phyloP scores from a whole-genome alignment of 306 rosid genomes.

The Casuarina glauca region DNA sequence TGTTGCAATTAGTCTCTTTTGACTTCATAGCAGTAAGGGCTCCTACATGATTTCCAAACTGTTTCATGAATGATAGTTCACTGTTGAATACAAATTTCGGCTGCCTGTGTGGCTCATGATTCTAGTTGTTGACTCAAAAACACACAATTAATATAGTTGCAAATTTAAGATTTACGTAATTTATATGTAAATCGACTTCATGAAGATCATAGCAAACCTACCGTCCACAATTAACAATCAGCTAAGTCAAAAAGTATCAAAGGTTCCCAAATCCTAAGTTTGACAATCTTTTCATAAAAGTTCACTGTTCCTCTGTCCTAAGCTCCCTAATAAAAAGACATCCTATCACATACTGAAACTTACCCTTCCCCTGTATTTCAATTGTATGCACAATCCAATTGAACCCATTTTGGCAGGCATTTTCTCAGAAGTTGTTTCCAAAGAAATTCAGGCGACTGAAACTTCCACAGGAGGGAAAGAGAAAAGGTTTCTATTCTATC shows the following conservation, averaged over 20 bases:
- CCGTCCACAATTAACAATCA: too few relatives aligned
- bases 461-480: neutral
- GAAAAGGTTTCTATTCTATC: neutral
- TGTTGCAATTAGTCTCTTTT: neutral
- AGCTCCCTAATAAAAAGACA: neutral
- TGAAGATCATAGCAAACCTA: too few relatives aligned
- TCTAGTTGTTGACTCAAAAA: neutral
- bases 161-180: neutral
- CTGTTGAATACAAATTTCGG: neutral
- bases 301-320: neutral
- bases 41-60: neutral
- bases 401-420: neutral
- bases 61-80: neutral
- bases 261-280: too few relatives aligned
- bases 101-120: constrained; percentile 3
- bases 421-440: neutral
- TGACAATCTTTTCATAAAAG: too few relatives aligned
- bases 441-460: neutral
- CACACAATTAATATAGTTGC: neutral
- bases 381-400: neutral
- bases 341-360: too few relatives aligned
- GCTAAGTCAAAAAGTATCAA: too few relatives aligned
- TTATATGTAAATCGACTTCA: too few relatives aligned
- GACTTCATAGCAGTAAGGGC: neutral
- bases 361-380: neutral